Conservation (phyloP, 371 early-diverging fungal species). For the Mucor plumbeus region DNA sequence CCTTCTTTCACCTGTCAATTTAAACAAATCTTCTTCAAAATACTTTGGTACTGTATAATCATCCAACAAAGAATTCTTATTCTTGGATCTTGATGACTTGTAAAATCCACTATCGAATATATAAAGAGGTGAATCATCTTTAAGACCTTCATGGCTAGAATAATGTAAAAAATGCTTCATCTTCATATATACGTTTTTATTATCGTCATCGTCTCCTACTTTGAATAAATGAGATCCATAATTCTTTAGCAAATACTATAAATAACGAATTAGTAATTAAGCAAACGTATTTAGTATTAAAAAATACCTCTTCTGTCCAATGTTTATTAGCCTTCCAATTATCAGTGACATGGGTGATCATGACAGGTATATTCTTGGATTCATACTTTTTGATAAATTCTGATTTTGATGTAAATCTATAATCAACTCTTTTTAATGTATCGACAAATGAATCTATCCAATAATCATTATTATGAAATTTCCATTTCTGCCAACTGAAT, state of each 20-base stretch:
- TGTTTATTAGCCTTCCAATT: constrained; percentile 64
- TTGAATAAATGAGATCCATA: constrained; percentile 75
- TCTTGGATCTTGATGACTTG: constrained; percentile 31
- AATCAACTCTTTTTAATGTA: constrained; percentile 54
- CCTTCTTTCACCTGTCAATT: constrained; percentile 65
- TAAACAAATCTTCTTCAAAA: constrained; percentile 80
- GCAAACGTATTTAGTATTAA: no score
- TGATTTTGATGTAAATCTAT: constrained; percentile 48
- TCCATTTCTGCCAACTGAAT: constrained; percentile 62
- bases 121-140: constrained; percentile 84
- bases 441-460: constrained; percentile 55
- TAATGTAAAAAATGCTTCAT: constrained; percentile 77
- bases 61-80: constrained; percentile 47
- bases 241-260: constrained; percentile 53
- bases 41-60: constrained; percentile 78
- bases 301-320: constrained; percentile 71
- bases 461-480: constrained; percentile 54
- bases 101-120: constrained; percentile 79
- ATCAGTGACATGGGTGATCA: constrained; percentile 65
- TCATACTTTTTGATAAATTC: constrained; percentile 71
- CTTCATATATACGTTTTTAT: constrained; percentile 72
- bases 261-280: background rate
- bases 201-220: constrained; percentile 83
- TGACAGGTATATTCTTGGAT: constrained; percentile 61
- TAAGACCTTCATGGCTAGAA: constrained; percentile 54